A percentile compares a stretch with the other conserved stretches of the same genome.
These are phyloP conservation scores for Clarireedia monteithiana DNA, from an alignment of 2,329 filamentous ascomycete genomes.

Conservation along the genomic window DNA sequence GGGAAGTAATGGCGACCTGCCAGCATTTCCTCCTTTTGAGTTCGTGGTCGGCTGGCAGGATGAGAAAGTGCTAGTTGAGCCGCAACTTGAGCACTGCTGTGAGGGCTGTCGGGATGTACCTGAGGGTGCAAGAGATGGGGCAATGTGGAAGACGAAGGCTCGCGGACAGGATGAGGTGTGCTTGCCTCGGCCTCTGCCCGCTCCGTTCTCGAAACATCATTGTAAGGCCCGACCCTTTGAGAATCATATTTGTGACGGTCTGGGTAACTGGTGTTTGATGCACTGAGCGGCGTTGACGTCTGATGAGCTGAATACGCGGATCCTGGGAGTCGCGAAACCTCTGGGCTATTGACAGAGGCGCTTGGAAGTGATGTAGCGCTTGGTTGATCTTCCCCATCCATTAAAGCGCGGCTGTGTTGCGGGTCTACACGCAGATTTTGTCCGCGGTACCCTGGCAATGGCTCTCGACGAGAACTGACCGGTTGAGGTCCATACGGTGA, in stretches of 20 bases:
- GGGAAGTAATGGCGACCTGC: constrained; percentile 71
- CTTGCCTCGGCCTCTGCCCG: constrained; percentile 27
- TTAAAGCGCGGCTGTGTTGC: constrained; percentile 45
- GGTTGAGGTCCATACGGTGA: constrained; percentile 42
- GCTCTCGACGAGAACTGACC: constrained; percentile 40
- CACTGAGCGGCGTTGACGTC: constrained; percentile 55
- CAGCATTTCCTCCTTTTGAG: constrained; percentile 89
- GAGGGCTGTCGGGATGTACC: constrained; percentile 24
- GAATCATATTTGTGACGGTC: constrained; percentile 43
- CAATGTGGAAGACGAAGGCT: constrained; percentile 35
- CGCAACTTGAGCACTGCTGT: constrained; percentile 25
- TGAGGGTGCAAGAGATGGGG: constrained; percentile 42
- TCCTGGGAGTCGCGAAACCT: constrained; percentile 51
- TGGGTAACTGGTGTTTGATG: constrained; percentile 32
- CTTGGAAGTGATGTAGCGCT: constrained; percentile 53
- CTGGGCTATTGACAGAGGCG: constrained; percentile 43
- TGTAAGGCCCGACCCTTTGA: constrained; percentile 51
- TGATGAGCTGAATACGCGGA: constrained; percentile 39
- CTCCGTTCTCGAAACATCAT: constrained; percentile 47
- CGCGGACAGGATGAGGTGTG: constrained; percentile 34
- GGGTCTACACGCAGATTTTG: constrained; percentile 56
- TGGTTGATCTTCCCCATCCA: constrained; percentile 49
- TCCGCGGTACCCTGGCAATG: constrained; percentile 51
- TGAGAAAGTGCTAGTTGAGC: constrained; percentile 29
- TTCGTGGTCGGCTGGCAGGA: constrained; percentile 34